Base-by-base conservation (phyloP, 1,284 basidiomycete genomes). In the Fomitopsis palustris region DNA sequence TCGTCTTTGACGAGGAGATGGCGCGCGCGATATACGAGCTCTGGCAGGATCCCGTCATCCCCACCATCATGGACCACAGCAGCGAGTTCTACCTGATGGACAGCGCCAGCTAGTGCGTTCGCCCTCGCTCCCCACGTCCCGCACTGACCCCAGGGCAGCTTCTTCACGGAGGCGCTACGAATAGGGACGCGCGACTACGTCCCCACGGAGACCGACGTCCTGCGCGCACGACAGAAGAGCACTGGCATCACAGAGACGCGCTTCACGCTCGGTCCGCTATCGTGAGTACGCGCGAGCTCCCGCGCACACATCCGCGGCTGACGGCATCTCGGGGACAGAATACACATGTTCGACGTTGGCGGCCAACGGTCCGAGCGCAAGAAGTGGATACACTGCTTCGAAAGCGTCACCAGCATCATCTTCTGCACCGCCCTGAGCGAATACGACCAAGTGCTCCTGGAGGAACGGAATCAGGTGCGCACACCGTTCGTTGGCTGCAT, bases 71-170 rank as follows among this genome's bases (percentile, higher is more conserved):
- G 83, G 93, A 97, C 67, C 87, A 92, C 62, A 83, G 83, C 41
- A 91, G 84, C 72, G 90, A 97, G 63, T 98, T 98, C 70, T 98
- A 98, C 72, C 78, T 98, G 19, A 98, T 98, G 96, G 96, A 98
- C 74, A 95, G 88, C 53, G 96, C 96, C 0, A 81, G 82, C 47
- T 98, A 98, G 90, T 95, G 67, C 70, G 90, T 84, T 1, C 42
- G 53, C 42, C 2, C 6, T 37, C 42, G 5, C 55, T 41, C 21
- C 19, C 14, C 17, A 17, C 27, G 23, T 31, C n/a, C 17, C 49
- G 27, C 41, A 16, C 41, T 31, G 12, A 23, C 33, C 12, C 4
- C 33, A 8, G 25, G 29, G 53, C 56, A 95, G 93, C 74, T 98
- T 99, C 76, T 97, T 98, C 73, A 82, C 83, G 38, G 87, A 95